Evolutionary conservation across 2,329 filamentous ascomycete species (phyloP), one percentile per base, ranked within the genome.

Genomic region (Penicillium sp.): DNA sequence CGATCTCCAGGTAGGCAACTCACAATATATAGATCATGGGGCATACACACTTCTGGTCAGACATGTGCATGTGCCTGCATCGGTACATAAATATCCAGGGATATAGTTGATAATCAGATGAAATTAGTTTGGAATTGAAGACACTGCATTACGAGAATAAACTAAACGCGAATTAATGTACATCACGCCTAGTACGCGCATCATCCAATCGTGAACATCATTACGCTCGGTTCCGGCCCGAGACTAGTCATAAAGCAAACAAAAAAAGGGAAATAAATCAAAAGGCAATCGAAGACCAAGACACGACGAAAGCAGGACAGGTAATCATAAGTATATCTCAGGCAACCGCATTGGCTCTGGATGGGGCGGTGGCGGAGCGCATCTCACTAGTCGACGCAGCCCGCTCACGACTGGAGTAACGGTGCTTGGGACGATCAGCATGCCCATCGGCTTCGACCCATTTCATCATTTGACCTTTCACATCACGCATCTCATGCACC

Each of bases 401-500:
- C 15, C 62, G 60, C 41, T 65, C 63, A 12, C 59, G 60, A 8
- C 52, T 55, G 14, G 51, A 47, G n/a, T 58, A 53, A 15, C 50
- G 53, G 18, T 65, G 54, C 49, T 65, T 63, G 18, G 56, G 31
- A 6, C 49, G 57, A 51, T 62, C 56, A n/a, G 59, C 43, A 41
- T 69, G 62, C 8, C 63, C 64, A 42, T 71, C 68, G 9, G 60
- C 62, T 54, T 73, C 69, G 25, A 68, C 66, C 72, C 72, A 75
- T 26, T 63, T 63, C 62, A 69, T 69, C 22, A 74, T 60, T 47
- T 73, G 71, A 12, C 71, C 68, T 54, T 69, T 73, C 18, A 73
- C 63, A 45, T 75, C 69, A n/a, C 70, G 69, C 64, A 74, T 70
- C 37, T 71, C 68, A 54, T 73, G 70, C 4, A 72, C 62, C 27